Conservation (phyloP, 768 basidiomycete species). For the Neoboletus brunneissimus region DNA sequence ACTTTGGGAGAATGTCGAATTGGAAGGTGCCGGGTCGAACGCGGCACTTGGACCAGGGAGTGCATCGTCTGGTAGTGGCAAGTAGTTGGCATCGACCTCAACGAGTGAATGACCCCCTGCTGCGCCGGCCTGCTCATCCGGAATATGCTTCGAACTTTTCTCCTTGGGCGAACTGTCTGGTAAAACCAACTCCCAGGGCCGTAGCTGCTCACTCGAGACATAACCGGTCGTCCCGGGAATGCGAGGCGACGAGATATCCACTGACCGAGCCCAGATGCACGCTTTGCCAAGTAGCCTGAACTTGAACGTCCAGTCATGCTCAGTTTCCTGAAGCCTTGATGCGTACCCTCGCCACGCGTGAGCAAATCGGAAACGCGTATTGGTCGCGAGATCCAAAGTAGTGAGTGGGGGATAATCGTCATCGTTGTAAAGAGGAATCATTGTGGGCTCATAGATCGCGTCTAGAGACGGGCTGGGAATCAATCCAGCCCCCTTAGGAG, state of each 20-base stretch:
- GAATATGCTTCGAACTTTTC: not conserved
- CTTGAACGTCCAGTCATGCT: constrained; percentile 3
- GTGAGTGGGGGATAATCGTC: constrained; percentile 20
- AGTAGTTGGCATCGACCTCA: not conserved
- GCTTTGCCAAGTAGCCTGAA: not conserved
- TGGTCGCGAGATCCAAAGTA: constrained; percentile 12
- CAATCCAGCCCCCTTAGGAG: not conserved
- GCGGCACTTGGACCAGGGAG: not conserved
- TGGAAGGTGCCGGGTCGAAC: not conserved
- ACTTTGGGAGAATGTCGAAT: not conserved
- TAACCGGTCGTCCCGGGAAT: constrained; percentile 6
- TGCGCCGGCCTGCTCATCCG: not conserved
- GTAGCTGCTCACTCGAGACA: constrained; percentile 8
- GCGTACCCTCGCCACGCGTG: constrained; percentile 17
- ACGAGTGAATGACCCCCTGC: not conserved
- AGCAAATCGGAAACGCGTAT: constrained; percentile 27
- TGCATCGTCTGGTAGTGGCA: not conserved
- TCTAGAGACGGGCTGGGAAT: constrained; percentile 5
- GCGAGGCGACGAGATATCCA: not conserved
- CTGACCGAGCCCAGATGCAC: constrained; percentile 1
- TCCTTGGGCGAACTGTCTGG: not conserved
- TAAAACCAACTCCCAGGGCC: constrained; percentile 15
- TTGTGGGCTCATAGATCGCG: constrained; percentile 1
- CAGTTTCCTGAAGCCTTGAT: constrained; percentile 9
- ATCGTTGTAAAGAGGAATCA: constrained; percentile 15